Percentiles rank a stretch among this genome's conserved stretches.
Conservation (phyloP, 2,329 filamentous ascomycete genomes). For the Talaromyces sp. region DNA sequence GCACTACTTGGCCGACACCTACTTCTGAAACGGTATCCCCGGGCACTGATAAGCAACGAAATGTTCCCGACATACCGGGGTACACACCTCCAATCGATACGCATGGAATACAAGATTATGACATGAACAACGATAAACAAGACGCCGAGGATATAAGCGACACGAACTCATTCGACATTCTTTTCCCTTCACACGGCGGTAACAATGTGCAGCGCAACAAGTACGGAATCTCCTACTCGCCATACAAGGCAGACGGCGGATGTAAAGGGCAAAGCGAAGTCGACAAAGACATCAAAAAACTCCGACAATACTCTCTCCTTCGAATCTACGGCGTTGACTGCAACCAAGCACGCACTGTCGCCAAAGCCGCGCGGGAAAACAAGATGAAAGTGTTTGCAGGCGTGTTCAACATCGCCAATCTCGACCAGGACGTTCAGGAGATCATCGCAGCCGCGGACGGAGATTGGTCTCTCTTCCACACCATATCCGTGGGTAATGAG, state of each 20-base stretch:
- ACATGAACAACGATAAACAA: neutral
- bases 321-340: conserved; percentile 80
- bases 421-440: conserved; percentile 52
- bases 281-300: conserved; percentile 55
- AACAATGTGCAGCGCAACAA: conserved; percentile 3
- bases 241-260: conserved; percentile 49
- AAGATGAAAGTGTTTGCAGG: conserved; percentile 69
- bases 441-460: conserved; percentile 56
- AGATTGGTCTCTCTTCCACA: conserved; percentile 65
- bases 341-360: conserved; percentile 59
- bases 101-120: neutral
- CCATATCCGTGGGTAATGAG: conserved; percentile 76
- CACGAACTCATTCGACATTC: neutral
- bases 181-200: neutral
- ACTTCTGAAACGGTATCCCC: neutral
- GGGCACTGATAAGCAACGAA: neutral
- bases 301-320: conserved; percentile 57
- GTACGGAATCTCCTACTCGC: conserved; percentile 53
- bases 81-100: neutral
- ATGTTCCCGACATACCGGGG: neutral
- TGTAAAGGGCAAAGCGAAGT: conserved; percentile 66
- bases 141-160: neutral
- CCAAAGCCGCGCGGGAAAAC: conserved; percentile 57
- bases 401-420: conserved; percentile 58
- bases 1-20: neutral